Conservation (phyloP, 2,329 filamentous ascomycete species). For the Colletotrichum phormii region DNA sequence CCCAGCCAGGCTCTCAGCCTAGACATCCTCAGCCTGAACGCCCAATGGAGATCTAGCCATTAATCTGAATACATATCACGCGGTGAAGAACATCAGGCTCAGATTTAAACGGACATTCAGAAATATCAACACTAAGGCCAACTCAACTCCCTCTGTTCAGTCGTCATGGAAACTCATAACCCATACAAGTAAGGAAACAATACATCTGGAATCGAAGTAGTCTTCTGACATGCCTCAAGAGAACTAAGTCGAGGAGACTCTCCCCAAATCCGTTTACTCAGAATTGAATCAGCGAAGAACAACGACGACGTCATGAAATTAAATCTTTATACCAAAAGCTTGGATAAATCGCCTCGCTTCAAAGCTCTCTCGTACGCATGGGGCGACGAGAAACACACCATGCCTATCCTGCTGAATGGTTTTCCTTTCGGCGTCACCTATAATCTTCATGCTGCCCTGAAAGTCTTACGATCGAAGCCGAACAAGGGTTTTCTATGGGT, state of each 20-base stretch:
- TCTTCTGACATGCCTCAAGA: neutral
- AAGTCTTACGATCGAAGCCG: neutral
- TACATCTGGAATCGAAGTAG: rapidly evolving
- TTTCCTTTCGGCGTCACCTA: neutral
- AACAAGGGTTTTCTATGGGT: neutral
- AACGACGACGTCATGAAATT: neutral
- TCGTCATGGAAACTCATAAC: neutral
- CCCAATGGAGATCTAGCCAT: neutral
- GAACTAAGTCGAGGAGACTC: neutral
- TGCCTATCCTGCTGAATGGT: neutral
- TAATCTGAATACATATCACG: neutral
- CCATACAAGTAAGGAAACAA: neutral
- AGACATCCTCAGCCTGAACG: neutral
- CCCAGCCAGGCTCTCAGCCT: neutral
- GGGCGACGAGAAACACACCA: neutral
- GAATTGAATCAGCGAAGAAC: neutral
- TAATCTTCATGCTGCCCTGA: neutral
- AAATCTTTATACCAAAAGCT: neutral
- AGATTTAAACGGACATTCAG: neutral
- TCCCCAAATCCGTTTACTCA: neutral
- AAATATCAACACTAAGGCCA: neutral
- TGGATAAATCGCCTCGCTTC: neutral
- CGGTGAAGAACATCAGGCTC: neutral
- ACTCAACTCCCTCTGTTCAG: neutral
- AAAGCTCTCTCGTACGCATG: neutral